These are phyloP conservation scores for Hypoxylon subgilvum DNA, from an alignment of 495 filamentous ascomycete species.

Conservation along the genomic window DNA sequence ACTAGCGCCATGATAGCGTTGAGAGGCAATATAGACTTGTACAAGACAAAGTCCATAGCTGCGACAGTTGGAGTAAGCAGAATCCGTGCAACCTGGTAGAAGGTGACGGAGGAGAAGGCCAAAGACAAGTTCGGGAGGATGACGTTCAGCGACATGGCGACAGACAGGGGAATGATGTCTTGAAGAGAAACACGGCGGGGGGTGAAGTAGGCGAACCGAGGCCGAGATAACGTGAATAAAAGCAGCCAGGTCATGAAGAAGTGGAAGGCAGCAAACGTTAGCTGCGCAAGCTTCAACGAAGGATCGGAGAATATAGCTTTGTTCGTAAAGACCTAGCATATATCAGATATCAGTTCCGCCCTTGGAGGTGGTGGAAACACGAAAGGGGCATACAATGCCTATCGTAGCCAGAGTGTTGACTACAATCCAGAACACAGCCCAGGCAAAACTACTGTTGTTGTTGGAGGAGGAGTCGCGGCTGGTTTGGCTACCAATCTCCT, in stretches of 20 bases:
- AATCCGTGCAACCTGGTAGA: conserved; percentile 76
- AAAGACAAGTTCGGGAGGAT: conserved; percentile 77
- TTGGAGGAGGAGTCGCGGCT: conserved; percentile 9
- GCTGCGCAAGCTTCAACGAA: conserved; percentile 67
- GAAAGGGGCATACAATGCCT: conserved; percentile 58
- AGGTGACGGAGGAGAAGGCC: conserved; percentile 73
- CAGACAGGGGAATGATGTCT: conserved; percentile 67
- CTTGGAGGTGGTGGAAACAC: conserved; percentile 2
- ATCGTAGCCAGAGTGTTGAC: conserved; percentile 67
- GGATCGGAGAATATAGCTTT: conserved; percentile 75
- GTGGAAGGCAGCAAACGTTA: conserved; percentile 74
- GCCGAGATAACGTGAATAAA: conserved; percentile 68
- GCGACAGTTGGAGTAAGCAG: conserved; percentile 73
- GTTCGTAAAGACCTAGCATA: conserved; percentile 73
- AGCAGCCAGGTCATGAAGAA: conserved; percentile 73
- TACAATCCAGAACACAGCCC: conserved; percentile 59
- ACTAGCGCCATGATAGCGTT: conserved; percentile 62
- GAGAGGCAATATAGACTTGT: conserved; percentile 63
- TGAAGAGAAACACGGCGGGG: conserved; percentile 60
- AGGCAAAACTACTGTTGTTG: conserved; percentile 31
- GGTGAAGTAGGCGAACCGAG: conserved; percentile 65
- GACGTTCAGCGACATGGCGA: conserved; percentile 74
- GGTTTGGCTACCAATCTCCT: conserved; percentile 30
- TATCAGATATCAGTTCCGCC: conserved; percentile 18
- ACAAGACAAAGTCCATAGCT: conserved; percentile 69